Percentiles rank a stretch among this genome's conserved stretches.
phyloP scores from a whole-genome alignment of 2,329 filamentous ascomycete genomes.

The Chaetomiaceae sp. region DNA sequence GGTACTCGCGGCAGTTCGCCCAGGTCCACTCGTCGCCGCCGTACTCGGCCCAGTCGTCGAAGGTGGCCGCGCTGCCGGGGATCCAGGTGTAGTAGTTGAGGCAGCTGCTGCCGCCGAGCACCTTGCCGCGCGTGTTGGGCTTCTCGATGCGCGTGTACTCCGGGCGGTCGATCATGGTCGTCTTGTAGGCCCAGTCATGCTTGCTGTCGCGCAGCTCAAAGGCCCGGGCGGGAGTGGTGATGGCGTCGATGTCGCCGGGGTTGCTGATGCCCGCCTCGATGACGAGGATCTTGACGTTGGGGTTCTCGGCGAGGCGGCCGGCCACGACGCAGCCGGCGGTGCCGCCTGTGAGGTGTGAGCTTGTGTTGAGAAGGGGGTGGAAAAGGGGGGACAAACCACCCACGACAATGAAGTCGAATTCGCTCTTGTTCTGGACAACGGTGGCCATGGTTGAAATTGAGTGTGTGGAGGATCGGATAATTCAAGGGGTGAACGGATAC shows the following conservation, averaged over 20 bases:
- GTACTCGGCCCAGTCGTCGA: slow-evolving; percentile 3
- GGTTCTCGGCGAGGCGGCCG: slow-evolving; percentile 31
- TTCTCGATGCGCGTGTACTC: slow-evolving; percentile 17
- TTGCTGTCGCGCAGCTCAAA: slow-evolving; percentile 4
- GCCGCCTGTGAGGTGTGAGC: slow-evolving; percentile 27
- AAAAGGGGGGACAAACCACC: background rate
- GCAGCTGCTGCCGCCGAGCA: slow-evolving; percentile 29
- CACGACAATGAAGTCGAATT: slow-evolving; percentile 4
- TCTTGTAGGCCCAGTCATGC: slow-evolving; percentile 15
- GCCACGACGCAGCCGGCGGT: slow-evolving; percentile 36
- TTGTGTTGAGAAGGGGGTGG: background rate
- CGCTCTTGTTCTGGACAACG: background rate
- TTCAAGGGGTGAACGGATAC: no score
- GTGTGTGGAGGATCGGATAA: no score
- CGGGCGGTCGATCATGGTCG: slow-evolving; percentile 32
- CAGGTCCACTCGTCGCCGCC: slow-evolving; percentile 8
- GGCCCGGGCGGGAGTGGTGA: background rate
- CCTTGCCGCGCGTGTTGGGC: slow-evolving; percentile 31
- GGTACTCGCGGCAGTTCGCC: slow-evolving; percentile 30
- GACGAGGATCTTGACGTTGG: slow-evolving; percentile 33
- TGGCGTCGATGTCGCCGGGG: slow-evolving; percentile 22
- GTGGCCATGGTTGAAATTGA: background rate
- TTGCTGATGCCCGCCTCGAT: slow-evolving; percentile 37
- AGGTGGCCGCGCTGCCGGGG: slow-evolving; percentile 30
- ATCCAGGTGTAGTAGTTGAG: slow-evolving; percentile 31